These are phyloP conservation scores for Talaromyces sp. DNA, from an alignment of 2,329 filamentous ascomycete species.

Conservation along the genomic window DNA sequence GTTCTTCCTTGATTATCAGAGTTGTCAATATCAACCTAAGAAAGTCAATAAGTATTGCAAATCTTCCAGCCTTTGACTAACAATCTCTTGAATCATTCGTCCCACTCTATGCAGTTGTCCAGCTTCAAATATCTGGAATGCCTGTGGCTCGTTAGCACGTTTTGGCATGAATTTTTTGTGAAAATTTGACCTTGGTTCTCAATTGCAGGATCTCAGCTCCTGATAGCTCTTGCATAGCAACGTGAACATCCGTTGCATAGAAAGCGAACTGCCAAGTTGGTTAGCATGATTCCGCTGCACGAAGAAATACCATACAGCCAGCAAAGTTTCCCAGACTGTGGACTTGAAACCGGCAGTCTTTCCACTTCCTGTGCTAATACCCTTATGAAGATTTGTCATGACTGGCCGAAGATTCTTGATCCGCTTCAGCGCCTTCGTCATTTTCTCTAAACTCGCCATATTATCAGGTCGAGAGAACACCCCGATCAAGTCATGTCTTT, in stretches of 20 bases:
- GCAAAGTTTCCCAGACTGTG: slow-evolving; percentile 73
- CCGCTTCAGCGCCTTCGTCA: slow-evolving; percentile 66
- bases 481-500: slow-evolving; percentile 71
- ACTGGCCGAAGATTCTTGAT: slow-evolving; percentile 75
- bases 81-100: slow-evolving; percentile 68
- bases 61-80: slow-evolving; percentile 28
- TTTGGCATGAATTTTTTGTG: neutral
- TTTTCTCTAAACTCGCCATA: slow-evolving; percentile 53
- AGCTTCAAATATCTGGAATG: slow-evolving; percentile 63
- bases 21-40: slow-evolving; percentile 73
- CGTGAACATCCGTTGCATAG: slow-evolving; percentile 69
- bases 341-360: slow-evolving; percentile 61
- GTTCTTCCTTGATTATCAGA: slow-evolving; percentile 72
- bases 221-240: slow-evolving; percentile 61
- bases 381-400: slow-evolving; percentile 74
- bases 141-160: slow-evolving; percentile 39
- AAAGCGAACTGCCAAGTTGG: slow-evolving; percentile 63
- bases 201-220: slow-evolving; percentile 58
- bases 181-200: slow-evolving; percentile 52
- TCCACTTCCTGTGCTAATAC: slow-evolving; percentile 61
- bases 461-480: slow-evolving; percentile 72
- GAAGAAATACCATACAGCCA: slow-evolving; percentile 45
- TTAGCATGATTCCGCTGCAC: neutral
- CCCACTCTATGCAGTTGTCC: slow-evolving; percentile 67
- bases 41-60: slow-evolving; percentile 14